Conservation (phyloP, 306 rosid species). For the Rosa lucieae region DNA sequence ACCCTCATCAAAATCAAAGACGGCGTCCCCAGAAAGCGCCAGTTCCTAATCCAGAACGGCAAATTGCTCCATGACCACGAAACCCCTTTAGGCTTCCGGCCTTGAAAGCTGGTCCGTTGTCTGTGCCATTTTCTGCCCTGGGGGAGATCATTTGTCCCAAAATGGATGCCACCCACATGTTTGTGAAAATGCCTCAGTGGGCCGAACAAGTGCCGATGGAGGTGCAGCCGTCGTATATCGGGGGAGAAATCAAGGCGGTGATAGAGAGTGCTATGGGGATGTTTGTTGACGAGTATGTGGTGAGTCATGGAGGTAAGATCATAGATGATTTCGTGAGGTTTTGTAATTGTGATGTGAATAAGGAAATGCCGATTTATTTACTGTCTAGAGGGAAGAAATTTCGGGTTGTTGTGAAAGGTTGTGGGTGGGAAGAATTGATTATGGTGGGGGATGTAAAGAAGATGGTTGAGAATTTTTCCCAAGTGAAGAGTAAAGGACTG, state of each 20-base stretch:
- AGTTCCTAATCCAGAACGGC: not conserved
- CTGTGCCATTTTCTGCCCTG: not conserved
- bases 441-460: not conserved
- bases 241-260: not conserved
- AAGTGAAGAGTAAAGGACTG: not conserved
- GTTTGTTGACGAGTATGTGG: not conserved
- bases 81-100: not conserved
- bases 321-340: not conserved
- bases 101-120: not conserved
- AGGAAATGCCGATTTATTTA: not conserved
- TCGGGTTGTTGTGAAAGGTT: not conserved
- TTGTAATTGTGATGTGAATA: not conserved
- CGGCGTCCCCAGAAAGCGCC: not conserved
- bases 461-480: not conserved
- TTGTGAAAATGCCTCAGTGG: not conserved
- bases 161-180: not conserved
- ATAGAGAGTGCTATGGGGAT: not conserved
- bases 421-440: not conserved
- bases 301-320: not conserved
- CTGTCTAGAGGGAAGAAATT: not conserved
- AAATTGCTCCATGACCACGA: not conserved
- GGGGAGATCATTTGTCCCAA: not conserved
- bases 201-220: not conserved
- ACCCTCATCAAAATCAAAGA: not conserved
- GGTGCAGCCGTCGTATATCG: not conserved